phyloP scores from a whole-genome alignment of 1,284 basidiomycete species.

The Gymnopus androsaceus region DNA sequence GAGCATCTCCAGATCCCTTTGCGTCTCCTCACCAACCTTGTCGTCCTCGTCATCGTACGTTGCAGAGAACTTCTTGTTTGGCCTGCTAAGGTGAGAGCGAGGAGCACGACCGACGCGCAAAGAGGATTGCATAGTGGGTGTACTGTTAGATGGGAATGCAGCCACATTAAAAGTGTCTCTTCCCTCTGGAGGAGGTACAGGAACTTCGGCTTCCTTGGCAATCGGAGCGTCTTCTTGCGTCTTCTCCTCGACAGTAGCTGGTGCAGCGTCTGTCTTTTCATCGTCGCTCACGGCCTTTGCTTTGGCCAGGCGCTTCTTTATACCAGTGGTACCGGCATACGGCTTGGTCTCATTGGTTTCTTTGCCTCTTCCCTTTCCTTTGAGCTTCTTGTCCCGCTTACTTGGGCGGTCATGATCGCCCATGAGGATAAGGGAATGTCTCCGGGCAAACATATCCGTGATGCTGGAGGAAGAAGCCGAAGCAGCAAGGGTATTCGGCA shows the following conservation, averaged over 20 bases:
- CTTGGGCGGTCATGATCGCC: slow-evolving; percentile 45
- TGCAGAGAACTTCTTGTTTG: slow-evolving; percentile 60
- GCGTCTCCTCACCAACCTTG: slow-evolving; percentile 44
- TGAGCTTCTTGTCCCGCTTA: slow-evolving; percentile 28
- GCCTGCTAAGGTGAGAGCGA: slow-evolving; percentile 48
- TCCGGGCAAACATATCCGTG: slow-evolving; percentile 67
- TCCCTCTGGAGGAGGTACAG: slow-evolving; percentile 27
- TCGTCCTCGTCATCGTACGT: slow-evolving; percentile 63
- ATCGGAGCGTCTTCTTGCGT: neutral
- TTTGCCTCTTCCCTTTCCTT: slow-evolving; percentile 26
- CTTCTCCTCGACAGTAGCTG: slow-evolving; percentile 1
- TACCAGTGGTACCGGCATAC: slow-evolving; percentile 71
- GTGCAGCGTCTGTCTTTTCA: slow-evolving; percentile 18
- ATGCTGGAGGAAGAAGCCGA: slow-evolving; percentile 39
- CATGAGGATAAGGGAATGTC: slow-evolving; percentile 63
- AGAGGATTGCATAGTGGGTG: slow-evolving; percentile 43
- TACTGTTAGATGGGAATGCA: slow-evolving; percentile 27
- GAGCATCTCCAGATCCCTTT: slow-evolving; percentile 43
- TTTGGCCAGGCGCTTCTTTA: slow-evolving; percentile 71
- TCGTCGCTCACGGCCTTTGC: slow-evolving; percentile 21
- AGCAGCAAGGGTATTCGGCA: slow-evolving; percentile 24
- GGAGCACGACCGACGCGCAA: slow-evolving; percentile 63
- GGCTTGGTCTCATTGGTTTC: slow-evolving; percentile 59
- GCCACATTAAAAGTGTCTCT: slow-evolving; percentile 25
- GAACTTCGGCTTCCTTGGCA: slow-evolving; percentile 13